A percentile compares a stretch with the other conserved stretches of the same genome.
phyloP scores from a whole-genome alignment of 176 grass and related monocot species.

The Oryza glumipatula region DNA sequence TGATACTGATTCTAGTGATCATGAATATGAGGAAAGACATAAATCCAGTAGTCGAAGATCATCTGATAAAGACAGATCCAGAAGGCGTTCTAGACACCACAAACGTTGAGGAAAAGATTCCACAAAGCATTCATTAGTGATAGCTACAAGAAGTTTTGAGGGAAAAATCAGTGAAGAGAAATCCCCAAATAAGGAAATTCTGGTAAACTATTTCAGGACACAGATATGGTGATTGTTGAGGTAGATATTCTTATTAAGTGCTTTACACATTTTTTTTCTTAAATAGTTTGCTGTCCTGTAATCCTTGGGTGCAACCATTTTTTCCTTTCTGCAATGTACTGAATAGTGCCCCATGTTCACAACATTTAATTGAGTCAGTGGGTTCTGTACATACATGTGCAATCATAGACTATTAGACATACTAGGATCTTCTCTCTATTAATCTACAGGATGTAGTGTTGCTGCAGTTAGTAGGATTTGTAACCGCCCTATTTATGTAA shows the following conservation, averaged over 20 bases:
- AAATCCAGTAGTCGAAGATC: slow-evolving; percentile 55
- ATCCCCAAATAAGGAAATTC: background rate
- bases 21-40: slow-evolving; percentile 43
- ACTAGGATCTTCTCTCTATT: background rate
- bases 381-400: background rate
- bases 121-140: slow-evolving; percentile 37
- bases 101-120: slow-evolving; percentile 57
- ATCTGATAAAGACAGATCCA: slow-evolving; percentile 59
- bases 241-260: slow-evolving; percentile 5
- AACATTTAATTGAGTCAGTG: background rate
- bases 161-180: background rate
- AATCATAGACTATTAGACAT: background rate
- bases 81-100: slow-evolving; percentile 51
- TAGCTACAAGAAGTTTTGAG: background rate
- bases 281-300: background rate
- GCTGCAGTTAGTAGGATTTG: background rate
- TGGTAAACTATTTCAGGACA: background rate
- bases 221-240: background rate
- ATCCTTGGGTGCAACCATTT: background rate
- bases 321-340: slow-evolving; percentile 4
- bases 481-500: background rate
- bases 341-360: background rate
- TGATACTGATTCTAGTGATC: slow-evolving; percentile 66
- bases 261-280: background rate
- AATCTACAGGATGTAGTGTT: background rate